A percentile compares a stretch with the other conserved stretches of the same genome.
These are phyloP conservation scores for Gnaphalium uliginosum DNA, from an alignment of 129 eudicot genomes.

Conservation along the genomic window DNA sequence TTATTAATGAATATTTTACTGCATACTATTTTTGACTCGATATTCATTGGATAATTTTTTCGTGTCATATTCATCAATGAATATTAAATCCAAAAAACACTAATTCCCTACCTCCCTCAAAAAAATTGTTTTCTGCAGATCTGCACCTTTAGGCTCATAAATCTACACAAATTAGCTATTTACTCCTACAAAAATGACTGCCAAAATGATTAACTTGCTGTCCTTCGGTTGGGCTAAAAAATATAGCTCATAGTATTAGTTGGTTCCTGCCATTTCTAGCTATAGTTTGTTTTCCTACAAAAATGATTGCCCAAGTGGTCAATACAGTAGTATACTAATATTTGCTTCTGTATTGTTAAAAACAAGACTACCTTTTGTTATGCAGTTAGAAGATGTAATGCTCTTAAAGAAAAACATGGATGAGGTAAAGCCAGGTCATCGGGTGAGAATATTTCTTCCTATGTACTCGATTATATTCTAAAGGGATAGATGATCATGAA, in stretches of 20 bases:
- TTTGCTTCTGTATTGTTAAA: constrained; percentile 8
- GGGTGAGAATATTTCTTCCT: constrained; percentile 34
- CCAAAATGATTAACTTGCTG: neutral
- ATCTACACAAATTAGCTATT: neutral
- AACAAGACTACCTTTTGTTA: constrained; percentile 16
- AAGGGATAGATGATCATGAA: too few relatives aligned
- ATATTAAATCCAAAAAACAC: too few relatives aligned
- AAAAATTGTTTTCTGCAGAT: too few relatives aligned
- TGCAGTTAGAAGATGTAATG: constrained; percentile 42
- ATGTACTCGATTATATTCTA: neutral
- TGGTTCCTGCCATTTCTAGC: neutral
- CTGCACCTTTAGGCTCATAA: neutral
- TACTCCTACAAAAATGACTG: neutral
- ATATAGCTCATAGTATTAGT: neutral
- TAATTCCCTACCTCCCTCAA: too few relatives aligned
- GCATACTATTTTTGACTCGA: too few relatives aligned
- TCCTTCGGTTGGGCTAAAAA: neutral
- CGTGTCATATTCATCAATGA: too few relatives aligned
- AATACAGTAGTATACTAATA: neutral
- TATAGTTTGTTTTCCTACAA: constrained; percentile 19
- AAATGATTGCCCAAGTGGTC: too few relatives aligned
- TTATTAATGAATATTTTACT: too few relatives aligned
- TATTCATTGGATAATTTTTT: too few relatives aligned
- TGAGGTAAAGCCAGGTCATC: constrained; percentile 37
- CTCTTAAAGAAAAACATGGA: constrained; percentile 30